Conservation (phyloP, 345 rosid species). For the Eucalyptus erythrocorys region DNA sequence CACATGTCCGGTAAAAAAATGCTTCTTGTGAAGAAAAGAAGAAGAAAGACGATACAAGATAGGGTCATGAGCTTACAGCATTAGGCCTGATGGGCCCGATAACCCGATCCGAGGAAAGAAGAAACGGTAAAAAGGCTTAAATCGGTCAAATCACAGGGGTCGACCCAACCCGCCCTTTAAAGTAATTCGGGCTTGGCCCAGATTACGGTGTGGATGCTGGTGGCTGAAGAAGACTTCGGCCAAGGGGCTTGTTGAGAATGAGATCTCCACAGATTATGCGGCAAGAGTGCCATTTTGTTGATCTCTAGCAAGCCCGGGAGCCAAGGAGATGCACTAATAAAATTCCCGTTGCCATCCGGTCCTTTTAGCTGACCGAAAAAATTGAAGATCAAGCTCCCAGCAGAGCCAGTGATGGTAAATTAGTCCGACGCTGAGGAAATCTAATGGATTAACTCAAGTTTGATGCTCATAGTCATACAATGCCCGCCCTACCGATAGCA, state of each 20-base stretch:
- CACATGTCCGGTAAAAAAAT: neutral
- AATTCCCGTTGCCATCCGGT: neutral
- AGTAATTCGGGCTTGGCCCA: neutral
- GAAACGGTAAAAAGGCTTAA: neutral
- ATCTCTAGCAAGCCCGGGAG: neutral
- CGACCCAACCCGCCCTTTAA: neutral
- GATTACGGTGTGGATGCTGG: neutral
- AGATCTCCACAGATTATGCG: neutral
- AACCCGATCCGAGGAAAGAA: neutral
- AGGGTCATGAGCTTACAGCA: neutral
- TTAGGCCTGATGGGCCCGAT: neutral
- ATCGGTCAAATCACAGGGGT: neutral
- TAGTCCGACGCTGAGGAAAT: neutral
- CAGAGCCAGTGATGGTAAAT: neutral
- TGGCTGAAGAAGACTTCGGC: neutral
- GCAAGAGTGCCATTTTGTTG: neutral
- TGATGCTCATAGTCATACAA: neutral
- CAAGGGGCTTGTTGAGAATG: neutral
- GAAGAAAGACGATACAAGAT: neutral
- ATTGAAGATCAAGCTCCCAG: neutral
- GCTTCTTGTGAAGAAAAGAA: neutral
- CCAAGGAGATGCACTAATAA: neutral
- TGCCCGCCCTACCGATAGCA: neutral
- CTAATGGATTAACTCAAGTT: neutral
- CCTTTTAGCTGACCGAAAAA: neutral